phyloP scores from a whole-genome alignment of 2,329 filamentous ascomycete species.

The Chaetomiaceae sp. region DNA sequence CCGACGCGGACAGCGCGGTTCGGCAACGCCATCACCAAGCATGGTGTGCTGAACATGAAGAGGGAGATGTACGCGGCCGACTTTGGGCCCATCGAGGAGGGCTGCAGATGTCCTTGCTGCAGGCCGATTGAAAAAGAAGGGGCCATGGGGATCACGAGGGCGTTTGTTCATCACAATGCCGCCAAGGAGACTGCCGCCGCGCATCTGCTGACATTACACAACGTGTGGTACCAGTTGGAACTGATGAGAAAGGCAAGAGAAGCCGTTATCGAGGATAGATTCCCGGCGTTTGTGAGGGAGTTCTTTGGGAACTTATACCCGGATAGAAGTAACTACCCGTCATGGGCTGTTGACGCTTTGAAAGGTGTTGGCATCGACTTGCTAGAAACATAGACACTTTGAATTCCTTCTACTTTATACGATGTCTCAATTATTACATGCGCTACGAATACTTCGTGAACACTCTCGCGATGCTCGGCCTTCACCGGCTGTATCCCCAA shows the following conservation, averaged over 20 bases:
- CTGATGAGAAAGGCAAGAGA: conserved; percentile 73
- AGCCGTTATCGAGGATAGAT: conserved; percentile 76
- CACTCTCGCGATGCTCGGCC: no score
- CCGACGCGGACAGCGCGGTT: conserved; percentile 94
- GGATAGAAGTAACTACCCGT: conserved; percentile 63
- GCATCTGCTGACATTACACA: conserved; percentile 81
- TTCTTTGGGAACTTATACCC: conserved; percentile 76
- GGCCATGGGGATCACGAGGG: conserved; percentile 75
- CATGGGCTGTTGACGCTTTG: conserved; percentile 80
- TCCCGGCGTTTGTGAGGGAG: conserved; percentile 68
- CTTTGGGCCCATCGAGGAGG: conserved; percentile 77
- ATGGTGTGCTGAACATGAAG: conserved; percentile 79
- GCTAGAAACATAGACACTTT: conserved; percentile 34
- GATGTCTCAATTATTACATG: no score
- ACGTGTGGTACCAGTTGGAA: conserved; percentile 85
- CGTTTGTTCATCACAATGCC: conserved; percentile 86
- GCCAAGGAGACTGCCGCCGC: conserved; percentile 95
- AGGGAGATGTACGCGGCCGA: conserved; percentile 72
- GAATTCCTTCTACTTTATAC: no score
- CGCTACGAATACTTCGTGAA: no score
- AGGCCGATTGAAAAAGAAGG: conserved; percentile 56
- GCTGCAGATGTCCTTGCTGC: conserved; percentile 78
- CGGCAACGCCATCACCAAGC: conserved; percentile 82
- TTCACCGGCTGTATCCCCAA: no score
- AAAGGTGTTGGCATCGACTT: conserved; percentile 75